Percentiles rank a stretch among this genome's conserved stretches.
These are phyloP conservation scores for Bretschneidera sinensis DNA, from an alignment of 345 rosid species.

Conservation along the genomic window DNA sequence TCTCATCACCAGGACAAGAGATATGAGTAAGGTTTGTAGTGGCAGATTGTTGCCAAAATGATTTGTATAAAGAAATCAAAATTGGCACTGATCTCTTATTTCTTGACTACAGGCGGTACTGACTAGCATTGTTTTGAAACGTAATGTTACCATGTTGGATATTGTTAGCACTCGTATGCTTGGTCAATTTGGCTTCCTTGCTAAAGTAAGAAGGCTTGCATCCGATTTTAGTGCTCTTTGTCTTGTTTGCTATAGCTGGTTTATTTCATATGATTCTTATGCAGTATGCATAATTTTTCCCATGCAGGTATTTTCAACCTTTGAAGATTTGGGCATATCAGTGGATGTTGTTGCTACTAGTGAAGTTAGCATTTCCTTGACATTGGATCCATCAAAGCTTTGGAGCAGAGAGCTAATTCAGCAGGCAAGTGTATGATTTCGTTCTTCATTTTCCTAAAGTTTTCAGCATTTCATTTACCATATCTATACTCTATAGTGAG, in stretches of 20 bases:
- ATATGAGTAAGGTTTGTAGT: conserved; percentile 80
- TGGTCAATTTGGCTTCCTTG: conserved; percentile 97
- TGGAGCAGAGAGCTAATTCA: conserved; percentile 98
- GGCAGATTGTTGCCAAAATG: conserved; percentile 1
- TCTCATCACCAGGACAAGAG: conserved; percentile 78
- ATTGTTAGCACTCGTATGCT: conserved; percentile 98
- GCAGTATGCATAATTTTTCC: neutral
- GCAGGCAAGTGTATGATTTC: conserved; percentile 69
- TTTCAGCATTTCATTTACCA: neutral
- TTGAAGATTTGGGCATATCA: conserved; percentile 92
- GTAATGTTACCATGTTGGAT: conserved; percentile 97
- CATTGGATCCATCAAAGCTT: conserved; percentile 91
- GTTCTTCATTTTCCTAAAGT: neutral
- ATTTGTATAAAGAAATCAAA: conserved; percentile 4
- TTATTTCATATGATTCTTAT: conserved; percentile 8
- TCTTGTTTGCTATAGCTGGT: conserved; percentile 2
- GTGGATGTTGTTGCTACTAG: conserved; percentile 99
- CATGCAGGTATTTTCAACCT: conserved; percentile 84
- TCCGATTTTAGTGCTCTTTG: conserved; percentile 4
- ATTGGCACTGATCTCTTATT: conserved; percentile 14
- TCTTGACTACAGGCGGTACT: conserved; percentile 64
- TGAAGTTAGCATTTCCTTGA: conserved; percentile 98
- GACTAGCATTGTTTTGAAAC: conserved; percentile 96
- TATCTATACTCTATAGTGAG: neutral
- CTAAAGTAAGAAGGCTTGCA: conserved; percentile 49